phyloP scores from a whole-genome alignment of 805 yeast species.

The Saccharomyces jurei region DNA sequence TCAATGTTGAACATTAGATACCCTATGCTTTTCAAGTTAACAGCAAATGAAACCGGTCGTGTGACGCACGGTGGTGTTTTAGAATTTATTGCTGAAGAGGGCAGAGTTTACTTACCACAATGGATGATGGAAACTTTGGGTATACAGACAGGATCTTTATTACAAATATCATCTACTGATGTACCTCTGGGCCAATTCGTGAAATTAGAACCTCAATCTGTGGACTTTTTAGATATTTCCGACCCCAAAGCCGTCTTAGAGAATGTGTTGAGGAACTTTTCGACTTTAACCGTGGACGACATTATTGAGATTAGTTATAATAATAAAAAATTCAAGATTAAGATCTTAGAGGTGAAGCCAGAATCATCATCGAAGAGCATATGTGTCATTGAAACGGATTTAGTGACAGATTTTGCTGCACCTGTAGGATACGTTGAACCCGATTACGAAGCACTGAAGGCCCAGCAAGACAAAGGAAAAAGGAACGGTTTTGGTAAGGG shows the following conservation, averaged over 20 bases:
- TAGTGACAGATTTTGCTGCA: conserved; percentile 96
- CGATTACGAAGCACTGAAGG: conserved; percentile 39
- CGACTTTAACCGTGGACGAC: conserved; percentile 79
- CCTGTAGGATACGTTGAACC: conserved; percentile 98
- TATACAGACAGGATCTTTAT: conserved; percentile 69
- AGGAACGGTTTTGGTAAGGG: conserved; percentile 15
- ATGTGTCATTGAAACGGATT: conserved; percentile 93
- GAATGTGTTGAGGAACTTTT: conserved; percentile 80
- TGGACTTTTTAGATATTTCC: conserved; percentile 82
- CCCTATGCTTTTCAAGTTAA: conserved; percentile 87
- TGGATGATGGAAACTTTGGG: conserved; percentile 88
- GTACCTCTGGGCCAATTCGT: conserved; percentile 83
- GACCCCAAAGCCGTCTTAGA: conserved; percentile 97
- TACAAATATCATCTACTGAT: conserved; percentile 68
- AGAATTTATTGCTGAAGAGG: conserved; percentile 96
- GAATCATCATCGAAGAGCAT: conserved; percentile 56
- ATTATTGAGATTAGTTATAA: conserved; percentile 80
- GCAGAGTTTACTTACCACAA: conserved; percentile 86
- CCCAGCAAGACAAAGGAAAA: conserved; percentile 22
- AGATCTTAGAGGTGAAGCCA: conserved; percentile 82
- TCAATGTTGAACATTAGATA: conserved; percentile 88
- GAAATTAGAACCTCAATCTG: conserved; percentile 90
- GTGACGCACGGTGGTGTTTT: conserved; percentile 87
- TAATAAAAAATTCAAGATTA: conserved; percentile 66
- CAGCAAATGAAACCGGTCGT: conserved; percentile 52